These are phyloP conservation scores for Cornus florida DNA, from an alignment of 148 eudicot species.

Conservation along the genomic window DNA sequence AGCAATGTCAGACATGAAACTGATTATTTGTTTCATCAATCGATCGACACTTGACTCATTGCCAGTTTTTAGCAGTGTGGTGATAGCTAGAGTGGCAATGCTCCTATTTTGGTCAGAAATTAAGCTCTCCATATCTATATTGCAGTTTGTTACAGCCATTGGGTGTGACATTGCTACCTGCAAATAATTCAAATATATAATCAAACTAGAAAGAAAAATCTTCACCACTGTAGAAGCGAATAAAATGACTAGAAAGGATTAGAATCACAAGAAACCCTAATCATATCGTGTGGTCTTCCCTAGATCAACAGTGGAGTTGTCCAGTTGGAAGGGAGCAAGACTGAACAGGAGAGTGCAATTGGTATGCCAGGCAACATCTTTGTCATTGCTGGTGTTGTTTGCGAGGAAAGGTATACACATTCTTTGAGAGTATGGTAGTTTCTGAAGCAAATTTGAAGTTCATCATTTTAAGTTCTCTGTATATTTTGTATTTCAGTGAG, in stretches of 20 bases:
- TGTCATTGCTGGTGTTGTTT: too few species aligned
- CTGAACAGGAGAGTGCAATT: too few species aligned
- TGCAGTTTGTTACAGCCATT: slow-evolving; percentile 80
- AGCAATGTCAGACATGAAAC: slow-evolving; percentile 90
- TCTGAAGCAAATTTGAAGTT: too few species aligned
- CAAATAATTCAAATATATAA: slow-evolving; percentile 6
- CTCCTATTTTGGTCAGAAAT: slow-evolving; percentile 88
- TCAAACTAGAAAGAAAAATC: neutral
- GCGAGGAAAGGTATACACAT: too few species aligned
- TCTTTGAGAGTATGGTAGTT: too few species aligned
- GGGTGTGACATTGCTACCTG: slow-evolving; percentile 91
- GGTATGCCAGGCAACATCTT: too few species aligned
- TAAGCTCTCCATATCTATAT: slow-evolving; percentile 87
- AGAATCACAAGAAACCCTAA: neutral
- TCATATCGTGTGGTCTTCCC: neutral
- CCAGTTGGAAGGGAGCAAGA: too few species aligned
- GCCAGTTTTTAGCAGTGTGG: slow-evolving; percentile 80
- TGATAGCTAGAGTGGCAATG: slow-evolving; percentile 88
- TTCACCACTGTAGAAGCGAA: neutral
- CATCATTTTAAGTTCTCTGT: too few species aligned
- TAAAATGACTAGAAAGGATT: neutral
- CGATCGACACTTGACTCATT: slow-evolving; percentile 87
- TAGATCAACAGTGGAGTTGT: too few species aligned
- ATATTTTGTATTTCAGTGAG: too few species aligned
- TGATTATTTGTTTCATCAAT: slow-evolving; percentile 84